Conservation (phyloP, 2,329 filamentous ascomycete species). For the Paraphoma sp. region DNA sequence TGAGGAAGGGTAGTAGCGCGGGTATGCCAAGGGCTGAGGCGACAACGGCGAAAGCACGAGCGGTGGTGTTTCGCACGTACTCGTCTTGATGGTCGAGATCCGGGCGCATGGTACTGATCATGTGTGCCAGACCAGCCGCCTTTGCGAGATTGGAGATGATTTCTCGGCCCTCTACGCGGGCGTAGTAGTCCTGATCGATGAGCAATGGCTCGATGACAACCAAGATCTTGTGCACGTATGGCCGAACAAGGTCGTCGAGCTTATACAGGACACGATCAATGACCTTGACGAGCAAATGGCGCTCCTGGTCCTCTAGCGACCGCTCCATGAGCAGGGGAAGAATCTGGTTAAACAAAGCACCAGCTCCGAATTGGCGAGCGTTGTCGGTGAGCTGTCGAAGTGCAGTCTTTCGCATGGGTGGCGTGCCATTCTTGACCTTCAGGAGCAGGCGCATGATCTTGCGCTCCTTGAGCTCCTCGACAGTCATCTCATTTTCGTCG, state of each 20-base stretch:
- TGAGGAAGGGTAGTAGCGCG: conserved; percentile 89
- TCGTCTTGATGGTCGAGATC: conserved; percentile 99
- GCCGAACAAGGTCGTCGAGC: conserved; percentile 92
- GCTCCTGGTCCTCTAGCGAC: conserved; percentile 95
- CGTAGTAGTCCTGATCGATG: conserved; percentile 99
- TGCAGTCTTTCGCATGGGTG: conserved; percentile 97
- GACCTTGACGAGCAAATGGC: conserved; percentile 97
- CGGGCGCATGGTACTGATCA: conserved; percentile 99
- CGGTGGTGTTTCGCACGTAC: conserved; percentile 97
- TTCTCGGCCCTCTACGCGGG: conserved; percentile 94
- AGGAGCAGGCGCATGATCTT: conserved; percentile 97
- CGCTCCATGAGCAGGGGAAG: conserved; percentile 98
- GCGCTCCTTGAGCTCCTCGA: conserved; percentile 95
- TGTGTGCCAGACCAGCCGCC: conserved; percentile 93
- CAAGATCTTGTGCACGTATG: conserved; percentile 97
- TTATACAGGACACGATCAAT: conserved; percentile 99
- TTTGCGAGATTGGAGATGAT: conserved; percentile 99
- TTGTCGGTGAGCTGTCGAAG: conserved; percentile 97
- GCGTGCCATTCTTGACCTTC: conserved; percentile 99
- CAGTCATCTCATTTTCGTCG: conserved; percentile 88
- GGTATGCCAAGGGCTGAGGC: conserved; percentile 96
- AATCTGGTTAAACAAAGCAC: conserved; percentile 95
- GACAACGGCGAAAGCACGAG: conserved; percentile 94
- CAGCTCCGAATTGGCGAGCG: conserved; percentile 92
- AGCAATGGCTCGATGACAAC: conserved; percentile 99